Percentiles rank a stretch among this genome's conserved stretches.
Evolutionary conservation across 345 rosid genomes (phyloP).

Genomic region (Streptanthus diversifolius): DNA sequence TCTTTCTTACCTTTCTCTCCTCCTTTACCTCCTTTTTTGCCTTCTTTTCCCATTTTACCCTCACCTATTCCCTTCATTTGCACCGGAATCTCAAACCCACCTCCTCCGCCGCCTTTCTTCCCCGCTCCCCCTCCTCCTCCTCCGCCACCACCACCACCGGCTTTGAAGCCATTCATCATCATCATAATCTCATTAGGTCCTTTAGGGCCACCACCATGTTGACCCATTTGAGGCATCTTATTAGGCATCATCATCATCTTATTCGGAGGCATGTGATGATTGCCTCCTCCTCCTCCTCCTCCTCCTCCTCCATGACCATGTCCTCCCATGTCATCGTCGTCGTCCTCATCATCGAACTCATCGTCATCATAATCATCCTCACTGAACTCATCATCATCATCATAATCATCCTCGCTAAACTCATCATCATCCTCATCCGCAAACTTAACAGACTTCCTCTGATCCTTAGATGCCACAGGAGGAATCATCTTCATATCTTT

Average conservation of each 20-base stretch:
- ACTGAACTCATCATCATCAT: constrained; percentile 42
- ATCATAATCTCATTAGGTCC: constrained; percentile 43
- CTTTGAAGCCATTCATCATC: constrained; percentile 49
- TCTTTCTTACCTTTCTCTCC: constrained; percentile 34
- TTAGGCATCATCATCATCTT: constrained; percentile 43
- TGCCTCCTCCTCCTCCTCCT: constrained; percentile 36
- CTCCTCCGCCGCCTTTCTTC: constrained; percentile 48
- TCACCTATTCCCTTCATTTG: constrained; percentile 46
- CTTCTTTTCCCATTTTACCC: constrained; percentile 41
- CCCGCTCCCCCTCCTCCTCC: constrained; percentile 17
- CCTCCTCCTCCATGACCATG: constrained; percentile 44
- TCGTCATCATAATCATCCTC: constrained; percentile 51
- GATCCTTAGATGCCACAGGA: constrained; percentile 38
- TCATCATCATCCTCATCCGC: constrained; percentile 44
- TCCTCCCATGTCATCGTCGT: constrained; percentile 44
- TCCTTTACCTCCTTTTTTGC: constrained; percentile 42
- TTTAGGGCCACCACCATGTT: constrained; percentile 37
- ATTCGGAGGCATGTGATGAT: constrained; percentile 37
- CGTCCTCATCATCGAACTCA: constrained; percentile 45
- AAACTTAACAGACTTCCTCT: constrained; percentile 74
- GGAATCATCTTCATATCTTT: constrained; percentile 31
- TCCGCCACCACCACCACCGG: constrained; percentile 19
- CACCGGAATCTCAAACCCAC: constrained; percentile 56
- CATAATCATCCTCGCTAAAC: constrained; percentile 39
- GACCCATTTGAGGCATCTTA: constrained; percentile 38